Percentiles rank a stretch among this genome's conserved stretches.
These are phyloP conservation scores for Nigrograna mackinnonii DNA, from an alignment of 2,329 filamentous ascomycete genomes.

Conservation along the genomic window DNA sequence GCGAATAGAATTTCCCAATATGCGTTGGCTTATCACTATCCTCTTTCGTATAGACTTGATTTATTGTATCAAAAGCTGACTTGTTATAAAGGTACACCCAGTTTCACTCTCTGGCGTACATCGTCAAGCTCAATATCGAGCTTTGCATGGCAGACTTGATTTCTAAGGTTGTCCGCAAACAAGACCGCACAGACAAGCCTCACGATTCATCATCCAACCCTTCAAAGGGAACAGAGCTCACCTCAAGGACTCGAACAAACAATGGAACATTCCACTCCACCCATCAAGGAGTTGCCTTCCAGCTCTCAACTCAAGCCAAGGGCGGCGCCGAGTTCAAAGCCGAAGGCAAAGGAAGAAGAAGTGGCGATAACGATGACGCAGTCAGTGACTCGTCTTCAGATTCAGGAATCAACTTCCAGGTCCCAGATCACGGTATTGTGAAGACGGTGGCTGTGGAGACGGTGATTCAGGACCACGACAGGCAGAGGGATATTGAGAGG, in stretches of 20 bases:
- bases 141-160: constrained; percentile 41
- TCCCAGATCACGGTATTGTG: constrained; percentile 4
- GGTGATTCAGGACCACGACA: background rate
- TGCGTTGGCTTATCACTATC: background rate
- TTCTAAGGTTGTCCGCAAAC: constrained; percentile 20
- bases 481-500: background rate
- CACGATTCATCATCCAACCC: constrained; percentile 1
- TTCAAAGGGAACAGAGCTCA: constrained; percentile 5
- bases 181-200: constrained; percentile 5
- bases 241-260: background rate
- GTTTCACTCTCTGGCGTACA: constrained; percentile 39
- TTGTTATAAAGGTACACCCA: constrained; percentile 22
- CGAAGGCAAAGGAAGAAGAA: background rate
- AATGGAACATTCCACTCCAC: background rate
- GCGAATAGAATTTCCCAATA: too few species aligned
- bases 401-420: constrained; percentile 2
- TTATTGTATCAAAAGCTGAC: too few species aligned
- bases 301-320: background rate
- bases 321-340: background rate
- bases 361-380: background rate
- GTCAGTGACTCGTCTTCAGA: background rate
- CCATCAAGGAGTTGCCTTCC: background rate
- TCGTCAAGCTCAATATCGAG: constrained; percentile 44
- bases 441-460: constrained; percentile 7
- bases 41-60: too few species aligned